Base-by-base conservation (phyloP, 2,329 filamentous ascomycete genomes). In the Trichoderma arundinaceum region DNA sequence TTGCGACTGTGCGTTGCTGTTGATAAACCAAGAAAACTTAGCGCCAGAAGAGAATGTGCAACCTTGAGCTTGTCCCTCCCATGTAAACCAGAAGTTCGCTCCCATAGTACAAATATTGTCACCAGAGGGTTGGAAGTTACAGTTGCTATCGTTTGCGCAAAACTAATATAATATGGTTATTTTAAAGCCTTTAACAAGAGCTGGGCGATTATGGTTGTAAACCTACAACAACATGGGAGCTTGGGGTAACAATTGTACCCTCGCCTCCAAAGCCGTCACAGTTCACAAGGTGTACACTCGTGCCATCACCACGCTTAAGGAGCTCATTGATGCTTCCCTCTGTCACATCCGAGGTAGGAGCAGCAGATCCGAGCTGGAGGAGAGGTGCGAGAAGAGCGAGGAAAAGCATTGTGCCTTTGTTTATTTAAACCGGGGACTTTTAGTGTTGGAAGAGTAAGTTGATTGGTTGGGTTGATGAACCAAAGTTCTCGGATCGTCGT, bases 221-320 rank as follows among this genome's bases (percentile, higher is more conserved):
- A 58, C 54, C n/a, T 58, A 58, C 54, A 2, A 58, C 15, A 58
- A 58, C 54, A 28, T 58, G 54, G 28, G 54, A 58, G 7, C 54
- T 58, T 1, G 7, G 10, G 54, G 54, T 41, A 3, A 46, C n/a
- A 46, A 58, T 46, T 5, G 54, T 58, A 7, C 54, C 54, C 28
- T 58, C 54, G n/a, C 54, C 54, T 46, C 12, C 15, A 38, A 58
- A 58, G 4, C 41, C 54, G 22, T 58, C 54, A 22, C 54, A 58
- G 54, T 58, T 58, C 28, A 58, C 54, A 38, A 58, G 54, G 28
- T 58, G 54, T 1, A 58, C 28, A 4, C 54, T 39, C 7, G 54
- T n/a, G 54, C 54, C 54, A 38, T 58, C 54, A 22, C 54, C 54
- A 22, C 54, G 54, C 54, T 35, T 58, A 22, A 58, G 28, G 10